A percentile compares a stretch with the other conserved stretches of the same genome.
Conservation (phyloP, 805 yeast genomes). For the Starmerella floricola region DNA sequence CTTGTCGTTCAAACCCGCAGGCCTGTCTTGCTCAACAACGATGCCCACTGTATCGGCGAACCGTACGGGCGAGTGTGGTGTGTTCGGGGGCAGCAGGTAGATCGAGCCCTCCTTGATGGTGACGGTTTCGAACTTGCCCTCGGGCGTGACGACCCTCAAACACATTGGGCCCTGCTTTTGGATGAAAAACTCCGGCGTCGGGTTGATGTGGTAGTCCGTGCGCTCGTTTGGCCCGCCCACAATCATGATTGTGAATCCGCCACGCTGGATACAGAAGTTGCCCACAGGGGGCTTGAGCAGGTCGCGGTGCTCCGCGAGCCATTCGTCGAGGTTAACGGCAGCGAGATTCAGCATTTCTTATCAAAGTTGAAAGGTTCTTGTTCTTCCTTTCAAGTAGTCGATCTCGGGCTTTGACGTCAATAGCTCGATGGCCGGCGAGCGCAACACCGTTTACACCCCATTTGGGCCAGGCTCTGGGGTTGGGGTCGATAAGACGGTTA, state of each 20-base stretch:
- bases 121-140: slow-evolving; percentile 62
- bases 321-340: slow-evolving; percentile 66
- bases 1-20: slow-evolving; percentile 53
- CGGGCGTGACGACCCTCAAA: slow-evolving; percentile 60
- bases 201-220: slow-evolving; percentile 85
- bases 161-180: slow-evolving; percentile 81
- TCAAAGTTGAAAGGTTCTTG: too few relatives aligned
- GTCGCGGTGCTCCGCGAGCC: slow-evolving; percentile 68
- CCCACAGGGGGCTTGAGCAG: slow-evolving; percentile 84
- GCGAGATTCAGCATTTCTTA: slow-evolving; percentile 12
- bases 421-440: too few relatives aligned
- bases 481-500: too few relatives aligned
- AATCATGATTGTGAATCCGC: slow-evolving; percentile 88
- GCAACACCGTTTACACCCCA: too few relatives aligned
- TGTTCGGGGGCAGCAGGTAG: slow-evolving; percentile 71
- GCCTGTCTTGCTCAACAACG: slow-evolving; percentile 87
- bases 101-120: slow-evolving; percentile 75
- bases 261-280: slow-evolving; percentile 78
- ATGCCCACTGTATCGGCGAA: slow-evolving; percentile 77
- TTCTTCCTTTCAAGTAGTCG: too few relatives aligned
- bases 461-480: too few relatives aligned
- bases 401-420: too few relatives aligned
- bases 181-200: slow-evolving; percentile 88
- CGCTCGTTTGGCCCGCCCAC: slow-evolving; percentile 94
- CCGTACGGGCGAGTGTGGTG: slow-evolving; percentile 84